Evolutionary conservation across 176 grass and related monocot species (phyloP).

Genomic region (Pontederia crassipes): DNA sequence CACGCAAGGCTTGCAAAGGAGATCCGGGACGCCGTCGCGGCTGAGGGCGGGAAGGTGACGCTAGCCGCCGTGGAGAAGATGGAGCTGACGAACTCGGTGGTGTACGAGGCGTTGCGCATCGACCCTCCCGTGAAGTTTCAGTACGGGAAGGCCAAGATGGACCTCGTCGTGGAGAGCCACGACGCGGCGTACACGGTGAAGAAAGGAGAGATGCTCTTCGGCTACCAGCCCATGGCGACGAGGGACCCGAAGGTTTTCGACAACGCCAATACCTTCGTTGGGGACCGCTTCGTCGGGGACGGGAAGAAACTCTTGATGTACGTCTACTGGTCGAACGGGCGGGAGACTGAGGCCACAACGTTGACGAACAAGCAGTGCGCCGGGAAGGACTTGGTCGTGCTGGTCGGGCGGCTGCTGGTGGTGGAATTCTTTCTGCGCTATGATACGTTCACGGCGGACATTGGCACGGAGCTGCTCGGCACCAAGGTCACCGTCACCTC

Average conservation of each 20-base stretch:
- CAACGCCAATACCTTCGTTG: constrained; percentile 39
- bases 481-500: constrained; percentile 31
- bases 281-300: constrained; percentile 53
- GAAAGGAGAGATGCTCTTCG: constrained; percentile 68
- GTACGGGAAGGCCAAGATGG: constrained; percentile 49
- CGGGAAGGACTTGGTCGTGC: constrained; percentile 52
- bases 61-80: constrained; percentile 39
- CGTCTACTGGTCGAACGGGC: constrained; percentile 64
- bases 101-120: constrained; percentile 59
- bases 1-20: constrained; percentile 30
- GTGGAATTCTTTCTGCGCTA: constrained; percentile 63
- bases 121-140: constrained; percentile 75
- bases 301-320: constrained; percentile 49
- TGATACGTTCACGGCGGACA: constrained; percentile 44
- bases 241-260: constrained; percentile 44
- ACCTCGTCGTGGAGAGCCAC: constrained; percentile 48
- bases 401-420: constrained; percentile 54
- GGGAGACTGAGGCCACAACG: constrained; percentile 41
- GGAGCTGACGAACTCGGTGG: constrained; percentile 55
- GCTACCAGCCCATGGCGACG: constrained; percentile 55
- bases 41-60: constrained; percentile 37
- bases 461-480: constrained; percentile 26
- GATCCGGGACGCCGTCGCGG: constrained; percentile 32
- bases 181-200: constrained; percentile 36
- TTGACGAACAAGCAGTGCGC: constrained; percentile 60